Evolutionary conservation across 139 green algal species (phyloP), one percentile per base, ranked within the genome.

Genomic region (Closterium sp.): DNA sequence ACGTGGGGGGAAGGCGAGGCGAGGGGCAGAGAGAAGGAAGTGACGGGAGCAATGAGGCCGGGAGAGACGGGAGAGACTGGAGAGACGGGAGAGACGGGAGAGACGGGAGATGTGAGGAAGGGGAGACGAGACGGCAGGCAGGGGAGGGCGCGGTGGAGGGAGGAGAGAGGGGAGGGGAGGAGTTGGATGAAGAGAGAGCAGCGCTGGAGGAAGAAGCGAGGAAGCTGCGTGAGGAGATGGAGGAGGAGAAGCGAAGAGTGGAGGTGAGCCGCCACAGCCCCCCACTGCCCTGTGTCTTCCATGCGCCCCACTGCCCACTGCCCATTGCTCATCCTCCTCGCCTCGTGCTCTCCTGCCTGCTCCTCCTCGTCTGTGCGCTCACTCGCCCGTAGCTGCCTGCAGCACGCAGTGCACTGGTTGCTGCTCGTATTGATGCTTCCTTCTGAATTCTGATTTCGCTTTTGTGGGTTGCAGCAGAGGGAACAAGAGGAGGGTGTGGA

Each of bases 151-250:
- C 34, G n/a, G 12, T 90, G n/a, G 87, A 81, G 43, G 35, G 31
- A 35, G 88, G 4, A 32, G 38, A 66, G 88, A 90, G 66, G 55
- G 33, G 31, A 23, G 87, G 0, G 88, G 16, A 93, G 1, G 33
- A 93, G 64, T 8, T 55, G 64, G 33, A 33, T 89, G 89, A 38
- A n/a, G 16, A 91, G 89, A 34, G n/a, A 55, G 89, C 34, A 88
- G 81, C 30, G 34, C 30, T 87, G 66, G 34, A 38, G 88, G 64
- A 31, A 12, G 88, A 34, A 89, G 31, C 25, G 38, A 33, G n/a
- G 16, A 87, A 23, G 66, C 12, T 86, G 7, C 25, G 31, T 25
- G 66, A 87, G 33, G 64, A 91, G n/a, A 89, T 32, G 88, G 36
- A 12, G 88, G 33, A 89, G 88, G 25, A 35, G 25, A 16, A 90